Evolutionary conservation across 129 eudicot genomes (phyloP).

Genomic region (Saussurea involucrata): DNA sequence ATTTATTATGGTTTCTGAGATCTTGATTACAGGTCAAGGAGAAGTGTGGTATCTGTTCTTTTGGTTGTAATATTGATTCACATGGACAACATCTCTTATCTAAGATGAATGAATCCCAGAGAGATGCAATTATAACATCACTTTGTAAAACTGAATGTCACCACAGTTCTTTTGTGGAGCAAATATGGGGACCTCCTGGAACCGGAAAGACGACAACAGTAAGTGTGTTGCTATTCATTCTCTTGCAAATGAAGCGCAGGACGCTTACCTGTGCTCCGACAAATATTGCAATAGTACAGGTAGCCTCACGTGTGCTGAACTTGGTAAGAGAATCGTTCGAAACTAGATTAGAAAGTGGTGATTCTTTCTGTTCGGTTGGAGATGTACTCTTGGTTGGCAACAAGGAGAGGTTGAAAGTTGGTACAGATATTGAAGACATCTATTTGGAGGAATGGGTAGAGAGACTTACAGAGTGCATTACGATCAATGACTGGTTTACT

Average conservation of each 20-base stretch:
- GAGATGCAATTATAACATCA: slow-evolving; percentile 33
- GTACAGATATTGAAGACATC: slow-evolving; percentile 42
- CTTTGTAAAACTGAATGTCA: slow-evolving; percentile 37
- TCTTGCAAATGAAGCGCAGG: slow-evolving; percentile 44
- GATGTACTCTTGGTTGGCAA: slow-evolving; percentile 64
- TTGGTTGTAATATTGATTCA: neutral
- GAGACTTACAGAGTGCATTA: slow-evolving; percentile 44
- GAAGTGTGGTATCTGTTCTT: slow-evolving; percentile 28
- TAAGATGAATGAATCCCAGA: slow-evolving; percentile 51
- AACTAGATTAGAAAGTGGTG: slow-evolving; percentile 18
- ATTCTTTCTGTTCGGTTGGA: slow-evolving; percentile 31
- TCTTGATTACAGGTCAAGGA: slow-evolving; percentile 43
- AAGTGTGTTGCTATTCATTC: slow-evolving; percentile 40
- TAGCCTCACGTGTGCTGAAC: slow-evolving; percentile 52
- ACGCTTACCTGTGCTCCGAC: slow-evolving; percentile 68
- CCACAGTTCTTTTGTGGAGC: slow-evolving; percentile 55
- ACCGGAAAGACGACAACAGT: slow-evolving; percentile 65
- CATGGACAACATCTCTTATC: slow-evolving; percentile 11
- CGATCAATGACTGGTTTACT: slow-evolving; percentile 53
- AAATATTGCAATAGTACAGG: slow-evolving; percentile 51
- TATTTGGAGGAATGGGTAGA: slow-evolving; percentile 55
- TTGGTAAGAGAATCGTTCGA: slow-evolving; percentile 11
- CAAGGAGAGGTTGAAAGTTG: slow-evolving; percentile 47
- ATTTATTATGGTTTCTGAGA: neutral
- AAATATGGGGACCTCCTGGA: slow-evolving; percentile 83